phyloP scores from a whole-genome alignment of 1,284 basidiomycete species.

The Heterobasidion occidentale region DNA sequence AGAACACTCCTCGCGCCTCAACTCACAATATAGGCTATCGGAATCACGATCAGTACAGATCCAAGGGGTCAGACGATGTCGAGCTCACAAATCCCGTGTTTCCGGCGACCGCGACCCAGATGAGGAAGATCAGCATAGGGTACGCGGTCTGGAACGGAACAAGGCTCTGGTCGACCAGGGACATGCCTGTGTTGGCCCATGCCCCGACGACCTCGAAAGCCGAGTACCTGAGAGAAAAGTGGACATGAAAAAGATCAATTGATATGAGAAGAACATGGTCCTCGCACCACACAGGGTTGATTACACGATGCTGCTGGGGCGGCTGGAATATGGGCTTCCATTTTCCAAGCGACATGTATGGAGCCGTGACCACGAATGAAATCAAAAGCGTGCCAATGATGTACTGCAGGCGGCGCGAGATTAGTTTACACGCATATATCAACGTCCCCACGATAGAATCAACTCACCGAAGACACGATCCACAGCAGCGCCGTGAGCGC shows the following conservation, averaged over 20 bases:
- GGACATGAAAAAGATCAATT: neutral
- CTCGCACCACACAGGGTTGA: conserved; percentile 34
- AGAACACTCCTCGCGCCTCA: neutral
- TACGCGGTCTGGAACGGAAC: conserved; percentile 52
- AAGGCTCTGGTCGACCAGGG: conserved; percentile 53
- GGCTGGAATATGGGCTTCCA: conserved; percentile 21
- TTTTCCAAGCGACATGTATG: conserved; percentile 33
- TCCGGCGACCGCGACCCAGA: conserved; percentile 50
- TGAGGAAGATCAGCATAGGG: conserved; percentile 39
- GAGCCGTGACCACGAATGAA: conserved; percentile 48
- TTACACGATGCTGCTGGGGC: conserved; percentile 26
- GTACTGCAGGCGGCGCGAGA: conserved; percentile 14
- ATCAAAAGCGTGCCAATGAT: conserved; percentile 52
- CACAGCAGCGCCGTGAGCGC: conserved; percentile 75
- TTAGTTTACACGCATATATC: neutral
- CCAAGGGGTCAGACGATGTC: neutral
- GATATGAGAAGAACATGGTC: neutral
- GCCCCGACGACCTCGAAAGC: conserved; percentile 55
- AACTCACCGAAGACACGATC: conserved; percentile 23
- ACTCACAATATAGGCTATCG: conserved; percentile 12
- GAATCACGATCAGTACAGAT: neutral
- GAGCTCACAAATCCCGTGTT: conserved; percentile 52
- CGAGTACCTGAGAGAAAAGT: conserved; percentile 32
- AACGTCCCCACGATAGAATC: neutral
- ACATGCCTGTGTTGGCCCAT: conserved; percentile 59